Evolutionary conservation across 257 asterid genomes (phyloP), one percentile per base, ranked within the genome.

Genomic region (Vinca minor): DNA sequence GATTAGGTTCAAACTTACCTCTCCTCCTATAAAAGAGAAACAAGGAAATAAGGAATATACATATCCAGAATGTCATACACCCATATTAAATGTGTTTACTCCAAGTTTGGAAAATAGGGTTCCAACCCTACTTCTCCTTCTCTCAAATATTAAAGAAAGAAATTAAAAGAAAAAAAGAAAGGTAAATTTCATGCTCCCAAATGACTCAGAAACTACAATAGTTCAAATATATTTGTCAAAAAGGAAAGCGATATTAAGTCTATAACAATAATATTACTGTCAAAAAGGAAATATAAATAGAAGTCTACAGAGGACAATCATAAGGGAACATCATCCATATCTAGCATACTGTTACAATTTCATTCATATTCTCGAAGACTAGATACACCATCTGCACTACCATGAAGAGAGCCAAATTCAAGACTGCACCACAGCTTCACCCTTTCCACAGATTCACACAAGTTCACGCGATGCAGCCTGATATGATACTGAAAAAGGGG

Each of bases 381-480:
- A 36, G 52, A 23, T 12, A 38, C 34, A 59, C 46, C 49, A 10
- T 59, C 64, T 38, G 13, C 46, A 59, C 18, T n/a, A 20, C 7
- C 64, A 28, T 23, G 12, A 10, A 21, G 2, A 41, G 17, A 38
- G 56, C 53, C 12, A 3, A 39, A n/a, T 18, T 77, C 82, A 79
- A 69, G 81, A 71, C 69, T 72, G 71, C 78, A 57, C 72, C 23
- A 54, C 36, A 31, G 66, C 44, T 29, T 79, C 94, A 50, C 74
- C 82, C 63, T 79, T 76, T 17, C 81, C 88, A 49, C 76, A 81
- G 49, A 88, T 81, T 13, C 85, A 89, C 57, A 77, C 80, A 47
- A 83, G 85, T 56, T 76, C 89, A 29, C 84, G 84, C 34, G 78
- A 74, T 55, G 91, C 86, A 75, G 85, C 89, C 79, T 79, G 77